Percentiles rank a stretch among this genome's conserved stretches.
Conservation (phyloP, 352 stramenopile species). For the Phytophthora litchii region DNA sequence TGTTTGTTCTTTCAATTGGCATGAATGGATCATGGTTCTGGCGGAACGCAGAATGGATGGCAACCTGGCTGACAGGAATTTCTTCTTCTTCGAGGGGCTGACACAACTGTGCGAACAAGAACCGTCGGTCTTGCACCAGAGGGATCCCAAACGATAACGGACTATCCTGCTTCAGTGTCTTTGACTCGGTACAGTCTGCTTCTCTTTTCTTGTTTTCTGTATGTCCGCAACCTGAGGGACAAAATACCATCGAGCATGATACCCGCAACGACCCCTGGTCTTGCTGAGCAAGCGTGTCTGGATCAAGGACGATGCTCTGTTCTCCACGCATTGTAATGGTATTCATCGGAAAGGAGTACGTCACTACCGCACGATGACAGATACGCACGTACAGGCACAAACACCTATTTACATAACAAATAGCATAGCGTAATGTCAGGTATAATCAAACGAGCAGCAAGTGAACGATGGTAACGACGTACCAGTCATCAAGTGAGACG, state of each 20-base stretch:
- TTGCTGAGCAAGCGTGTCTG: constrained; percentile 30
- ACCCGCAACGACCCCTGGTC: constrained; percentile 36
- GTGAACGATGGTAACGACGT: constrained; percentile 6
- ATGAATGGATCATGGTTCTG: constrained; percentile 43
- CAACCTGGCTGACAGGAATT: constrained; percentile 38
- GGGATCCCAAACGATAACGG: constrained; percentile 43
- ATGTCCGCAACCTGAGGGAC: constrained; percentile 8
- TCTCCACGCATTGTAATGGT: constrained; percentile 16
- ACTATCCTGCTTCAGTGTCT: not conserved
- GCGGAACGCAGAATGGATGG: constrained; percentile 42
- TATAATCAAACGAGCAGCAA: not conserved
- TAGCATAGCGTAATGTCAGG: constrained; percentile 7
- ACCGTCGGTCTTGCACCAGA: constrained; percentile 35
- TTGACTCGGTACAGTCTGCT: not conserved
- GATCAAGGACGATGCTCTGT: constrained; percentile 38
- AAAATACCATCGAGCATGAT: constrained; percentile 54
- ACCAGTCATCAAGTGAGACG: constrained; percentile 36
- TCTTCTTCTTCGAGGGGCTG: constrained; percentile 40
- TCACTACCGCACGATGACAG: constrained; percentile 29
- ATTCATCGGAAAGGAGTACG: constrained; percentile 44
- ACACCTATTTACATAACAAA: constrained; percentile 22
- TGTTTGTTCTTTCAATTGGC: constrained; percentile 5
- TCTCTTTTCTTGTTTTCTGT: constrained; percentile 1
- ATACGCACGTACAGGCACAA: constrained; percentile 45
- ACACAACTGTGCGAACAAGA: constrained; percentile 46